These are phyloP conservation scores for Suhomyces faveliae DNA, from an alignment of 805 yeast genomes.

Conservation along the genomic window DNA sequence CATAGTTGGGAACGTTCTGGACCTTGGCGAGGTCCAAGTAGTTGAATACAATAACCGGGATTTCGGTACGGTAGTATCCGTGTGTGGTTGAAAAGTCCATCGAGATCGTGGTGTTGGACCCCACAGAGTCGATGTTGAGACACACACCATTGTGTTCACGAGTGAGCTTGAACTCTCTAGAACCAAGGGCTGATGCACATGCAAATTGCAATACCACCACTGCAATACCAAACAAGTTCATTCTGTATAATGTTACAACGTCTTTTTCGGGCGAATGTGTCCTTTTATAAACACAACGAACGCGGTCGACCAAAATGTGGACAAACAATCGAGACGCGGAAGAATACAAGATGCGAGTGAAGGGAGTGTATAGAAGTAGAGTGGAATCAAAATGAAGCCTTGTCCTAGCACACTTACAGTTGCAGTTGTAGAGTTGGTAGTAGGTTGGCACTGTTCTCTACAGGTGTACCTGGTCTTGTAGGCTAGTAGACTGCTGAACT, in stretches of 20 bases:
- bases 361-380: neutral
- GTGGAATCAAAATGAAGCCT: too few relatives aligned
- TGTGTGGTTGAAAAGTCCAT: constrained; percentile 8
- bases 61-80: constrained; percentile 3
- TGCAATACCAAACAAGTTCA: neutral
- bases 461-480: too few relatives aligned
- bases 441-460: too few relatives aligned
- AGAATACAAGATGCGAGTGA: neutral
- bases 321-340: neutral
- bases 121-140: constrained; percentile 7
- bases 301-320: neutral
- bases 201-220: neutral
- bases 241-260: neutral
- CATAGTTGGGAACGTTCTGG: constrained; percentile 10
- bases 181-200: neutral
- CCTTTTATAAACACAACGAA: neutral
- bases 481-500: too few relatives aligned
- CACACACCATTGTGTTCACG: constrained; percentile 11
- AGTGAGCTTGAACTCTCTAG: constrained; percentile 8
- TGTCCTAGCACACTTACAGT: too few relatives aligned
- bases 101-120: constrained; percentile 4
- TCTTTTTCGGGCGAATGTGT: neutral
- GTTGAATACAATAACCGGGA: constrained; percentile 12
- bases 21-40: constrained; percentile 12
- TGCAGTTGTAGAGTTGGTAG: too few relatives aligned